Base-by-base conservation (phyloP, 179 eudicot species). In the Sideroxylon spinosum region DNA sequence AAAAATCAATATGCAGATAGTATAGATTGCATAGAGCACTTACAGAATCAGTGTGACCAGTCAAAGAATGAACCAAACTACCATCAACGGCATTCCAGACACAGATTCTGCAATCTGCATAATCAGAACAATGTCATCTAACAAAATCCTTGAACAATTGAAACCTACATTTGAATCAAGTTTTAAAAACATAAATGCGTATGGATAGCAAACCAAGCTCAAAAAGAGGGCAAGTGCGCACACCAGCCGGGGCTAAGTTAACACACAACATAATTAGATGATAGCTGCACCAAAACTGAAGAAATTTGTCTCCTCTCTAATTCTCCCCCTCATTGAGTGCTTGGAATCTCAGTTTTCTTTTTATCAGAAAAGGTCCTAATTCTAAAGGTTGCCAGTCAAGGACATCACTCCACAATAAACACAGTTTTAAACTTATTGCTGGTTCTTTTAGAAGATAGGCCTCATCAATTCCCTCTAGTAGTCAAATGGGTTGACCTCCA, bases 31-130 rank as follows among this genome's bases (percentile, higher is more conserved):
- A 11, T 57, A 29, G 53, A 29, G 19, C 76, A 85, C 98, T 91
- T 88, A 96, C 99, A 79, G 98, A 92, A n/a, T 94, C 90, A 50
- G 90, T 92, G 85, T 96, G 99, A 76, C 99, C 99, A 46, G 97
- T 96, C 90, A 96, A 85, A 81, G 97, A 96, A 88, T 96, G 98
- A 64, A 96, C 98, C 83, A 96, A 87, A 85, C 97, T 91, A 75
- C 99, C 98, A 86, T 96, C 99, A 82, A 90, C 87, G 82, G 99
- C 99, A 90, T 96, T 96, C 98, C 99, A 94, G 37, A 96, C 99
- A 71, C 99, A 96, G 66, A 96, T 96, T 92, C 99, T 94, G 91
- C 98, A 92, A 92, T 96, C 99, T 96, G 91, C 85, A 87, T 50
- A 56, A 74, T 73, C 32, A 53, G 65, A 80, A 66, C 53, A 84